phyloP scores from a whole-genome alignment of 169 alveolate genomes.

The Plasmodium sp. region DNA sequence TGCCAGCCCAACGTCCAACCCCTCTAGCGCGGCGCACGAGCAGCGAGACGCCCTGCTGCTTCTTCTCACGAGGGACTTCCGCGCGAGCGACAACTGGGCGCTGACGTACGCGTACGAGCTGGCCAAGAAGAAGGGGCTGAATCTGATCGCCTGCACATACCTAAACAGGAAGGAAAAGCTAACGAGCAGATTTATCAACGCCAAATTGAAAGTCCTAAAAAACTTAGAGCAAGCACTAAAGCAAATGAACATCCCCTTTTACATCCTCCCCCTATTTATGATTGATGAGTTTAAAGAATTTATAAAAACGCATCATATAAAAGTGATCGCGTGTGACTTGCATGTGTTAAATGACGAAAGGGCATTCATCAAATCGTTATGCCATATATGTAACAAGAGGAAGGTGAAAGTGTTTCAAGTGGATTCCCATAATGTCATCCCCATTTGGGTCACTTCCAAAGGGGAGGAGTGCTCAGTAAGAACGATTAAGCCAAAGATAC shows the following conservation, averaged over 20 bases:
- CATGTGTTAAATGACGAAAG: constrained; percentile 11
- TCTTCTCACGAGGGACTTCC: constrained; percentile 51
- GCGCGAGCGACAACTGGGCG: constrained; percentile 52
- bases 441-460: constrained; percentile 79
- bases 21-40: background rate
- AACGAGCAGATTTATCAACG: constrained; percentile 28
- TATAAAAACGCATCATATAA: constrained; percentile 27
- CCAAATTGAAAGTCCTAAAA: constrained; percentile 47
- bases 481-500: constrained; percentile 70
- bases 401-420: constrained; percentile 74
- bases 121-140: constrained; percentile 23
- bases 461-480: constrained; percentile 68
- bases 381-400: constrained; percentile 17
- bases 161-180: constrained; percentile 48
- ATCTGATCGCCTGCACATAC: constrained; percentile 45
- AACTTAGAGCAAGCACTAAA: constrained; percentile 48
- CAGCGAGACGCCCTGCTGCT: constrained; percentile 1
- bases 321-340: constrained; percentile 39
- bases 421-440: constrained; percentile 80
- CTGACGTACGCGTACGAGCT: constrained; percentile 36
- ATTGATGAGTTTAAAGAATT: constrained; percentile 68
- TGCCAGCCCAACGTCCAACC: background rate
- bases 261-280: constrained; percentile 38
- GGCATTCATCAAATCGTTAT: constrained; percentile 19
- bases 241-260: constrained; percentile 69